phyloP scores from a whole-genome alignment of 305 asterid genomes.

The Striga hermonthica region DNA sequence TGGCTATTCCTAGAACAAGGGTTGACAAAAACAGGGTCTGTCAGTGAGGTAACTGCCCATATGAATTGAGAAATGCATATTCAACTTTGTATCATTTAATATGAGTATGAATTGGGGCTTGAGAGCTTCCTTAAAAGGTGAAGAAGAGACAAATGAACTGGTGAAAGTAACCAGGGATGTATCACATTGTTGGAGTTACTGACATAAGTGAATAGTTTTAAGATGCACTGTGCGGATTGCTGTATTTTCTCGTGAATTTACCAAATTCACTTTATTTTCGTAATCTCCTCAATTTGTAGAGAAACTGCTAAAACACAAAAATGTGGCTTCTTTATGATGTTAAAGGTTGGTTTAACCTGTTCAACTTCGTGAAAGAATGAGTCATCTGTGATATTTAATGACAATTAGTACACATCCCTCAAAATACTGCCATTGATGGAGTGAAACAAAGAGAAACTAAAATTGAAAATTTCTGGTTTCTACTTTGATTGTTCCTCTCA shows the following conservation, averaged over 20 bases:
- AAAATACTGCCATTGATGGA: not conserved
- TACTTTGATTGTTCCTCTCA: too few relatives aligned
- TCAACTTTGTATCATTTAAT: slow-evolving; percentile 3
- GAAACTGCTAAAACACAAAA: not conserved
- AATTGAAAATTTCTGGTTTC: too few relatives aligned
- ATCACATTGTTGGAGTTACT: not conserved
- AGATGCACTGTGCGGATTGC: too few relatives aligned
- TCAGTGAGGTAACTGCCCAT: slow-evolving; percentile 37
- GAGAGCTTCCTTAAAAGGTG: slow-evolving; percentile 2
- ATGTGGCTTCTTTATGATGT: slow-evolving; percentile 17
- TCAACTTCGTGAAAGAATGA: slow-evolving; percentile 11
- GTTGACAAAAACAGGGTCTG: slow-evolving; percentile 51
- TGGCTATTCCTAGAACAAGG: slow-evolving; percentile 80
- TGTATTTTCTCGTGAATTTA: too few relatives aligned
- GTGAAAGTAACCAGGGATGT: not conserved
- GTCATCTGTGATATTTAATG: not conserved
- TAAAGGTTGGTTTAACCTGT: not conserved
- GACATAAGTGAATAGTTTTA: not conserved
- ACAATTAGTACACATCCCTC: not conserved
- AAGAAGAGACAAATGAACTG: not conserved
- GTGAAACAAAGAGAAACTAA: not conserved
- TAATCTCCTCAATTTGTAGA: slow-evolving; percentile 2
- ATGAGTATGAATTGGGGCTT: not conserved
- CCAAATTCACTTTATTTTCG: not conserved
- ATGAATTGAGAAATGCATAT: slow-evolving; percentile 4